phyloP scores from a whole-genome alignment of 768 basidiomycete species.

The Pisolithus albus region DNA sequence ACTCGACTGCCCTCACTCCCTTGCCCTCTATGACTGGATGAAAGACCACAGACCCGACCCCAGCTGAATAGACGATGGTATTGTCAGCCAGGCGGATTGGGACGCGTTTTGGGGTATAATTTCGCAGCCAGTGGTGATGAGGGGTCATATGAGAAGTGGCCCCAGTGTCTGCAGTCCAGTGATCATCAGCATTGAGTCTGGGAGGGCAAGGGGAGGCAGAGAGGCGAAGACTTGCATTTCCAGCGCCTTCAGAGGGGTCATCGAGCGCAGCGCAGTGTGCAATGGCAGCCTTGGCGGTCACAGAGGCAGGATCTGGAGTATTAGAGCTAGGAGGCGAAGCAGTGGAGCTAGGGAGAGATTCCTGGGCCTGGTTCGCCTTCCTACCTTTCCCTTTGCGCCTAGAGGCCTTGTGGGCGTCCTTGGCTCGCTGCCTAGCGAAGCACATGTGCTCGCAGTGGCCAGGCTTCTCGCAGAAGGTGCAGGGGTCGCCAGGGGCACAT shows the following conservation, averaged over 20 bases:
- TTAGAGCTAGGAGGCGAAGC: background rate
- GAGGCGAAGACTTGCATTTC: constrained; percentile 7
- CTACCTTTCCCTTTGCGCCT: background rate
- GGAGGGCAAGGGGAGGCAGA: background rate
- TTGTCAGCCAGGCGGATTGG: no score
- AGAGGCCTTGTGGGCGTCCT: background rate
- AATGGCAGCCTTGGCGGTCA: background rate
- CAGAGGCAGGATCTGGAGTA: background rate
- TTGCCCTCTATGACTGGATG: no score
- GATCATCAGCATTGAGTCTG: constrained; percentile 1
- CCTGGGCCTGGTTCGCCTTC: background rate
- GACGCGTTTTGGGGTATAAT: no score
- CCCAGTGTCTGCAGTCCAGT: constrained; percentile 28
- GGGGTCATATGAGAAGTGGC: constrained; percentile 31
- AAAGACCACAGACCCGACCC: no score
- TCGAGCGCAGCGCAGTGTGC: no score
- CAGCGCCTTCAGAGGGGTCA: background rate
- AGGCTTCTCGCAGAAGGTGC: background rate
- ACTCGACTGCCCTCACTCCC: no score
- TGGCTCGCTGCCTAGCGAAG: background rate
- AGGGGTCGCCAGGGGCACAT: background rate
- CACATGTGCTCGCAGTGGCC: background rate
- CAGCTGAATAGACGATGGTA: no score
- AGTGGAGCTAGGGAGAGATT: background rate
- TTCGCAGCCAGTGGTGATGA: constrained; percentile 8